Evolutionary conservation across 1,284 basidiomycete species (phyloP), one percentile per base, ranked within the genome.

Genomic region (Cystobasidiaceae sp.): DNA sequence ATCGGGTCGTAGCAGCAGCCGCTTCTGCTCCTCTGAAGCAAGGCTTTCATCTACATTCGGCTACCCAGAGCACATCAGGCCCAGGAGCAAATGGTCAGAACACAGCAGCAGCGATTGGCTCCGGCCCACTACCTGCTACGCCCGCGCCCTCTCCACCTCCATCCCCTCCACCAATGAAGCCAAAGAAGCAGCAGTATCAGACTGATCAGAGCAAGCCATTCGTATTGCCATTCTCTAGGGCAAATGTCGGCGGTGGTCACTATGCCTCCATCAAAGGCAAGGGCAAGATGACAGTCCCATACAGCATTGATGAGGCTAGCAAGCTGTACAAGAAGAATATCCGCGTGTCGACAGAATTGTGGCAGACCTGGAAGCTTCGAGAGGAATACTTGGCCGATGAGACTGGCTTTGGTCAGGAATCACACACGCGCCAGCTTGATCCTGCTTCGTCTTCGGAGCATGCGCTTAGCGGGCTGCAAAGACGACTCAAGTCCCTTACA

Each of bases 151-250:
- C 72, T 0, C 74, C 75, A 0, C 75, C 75, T 2, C 72, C 75
- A 4, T 70, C 73, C 0, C 72, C 71, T 6, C 73, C 71, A 19
- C 70, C 71, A 2, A 67, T 73, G 4, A 96, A 94, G 74, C 91
- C 90, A 7, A 97, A 97, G 81, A 97, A 97, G 77, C 92, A 94
- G 75, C 93, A 97, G 75, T 99, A 93, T 77, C 96, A 98, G 77
- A 99, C 96, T 0, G 96, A 99, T 76, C 96, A 96, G 75, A 86
- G 80, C 33, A 83, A 90, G 7, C 96, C 96, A 1, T 99, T 98
- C 75, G 80, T 98, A 63, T 93, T 99, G 75, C 96, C 96, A 0
- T 98, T 96, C 76, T 90, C 91, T 13, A 75, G 71, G 2, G 71
- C 77, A 9, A 75, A 75, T 63, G 44, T 68, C 82, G 80, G 54